A percentile compares a stretch with the other conserved stretches of the same genome.
Conservation (phyloP, 352 stramenopile genomes). For the Globisporangium middletonii region DNA sequence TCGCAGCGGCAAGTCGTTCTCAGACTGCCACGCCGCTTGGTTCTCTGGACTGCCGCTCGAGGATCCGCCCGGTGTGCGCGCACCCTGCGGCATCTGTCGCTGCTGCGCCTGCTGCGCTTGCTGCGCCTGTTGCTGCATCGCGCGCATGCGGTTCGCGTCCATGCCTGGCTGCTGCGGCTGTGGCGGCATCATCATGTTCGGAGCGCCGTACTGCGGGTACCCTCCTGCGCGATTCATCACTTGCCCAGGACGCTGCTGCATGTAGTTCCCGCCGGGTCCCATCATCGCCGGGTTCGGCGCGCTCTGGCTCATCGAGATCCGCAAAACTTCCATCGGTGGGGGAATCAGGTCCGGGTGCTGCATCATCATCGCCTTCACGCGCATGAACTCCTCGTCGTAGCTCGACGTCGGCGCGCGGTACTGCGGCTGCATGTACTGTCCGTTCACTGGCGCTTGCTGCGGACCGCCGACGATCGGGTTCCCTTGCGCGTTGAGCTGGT, state of each 20-base stretch:
- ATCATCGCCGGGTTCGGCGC: constrained; percentile 57
- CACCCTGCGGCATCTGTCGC: constrained; percentile 33
- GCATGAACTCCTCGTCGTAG: constrained; percentile 84
- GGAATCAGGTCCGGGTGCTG: constrained; percentile 83
- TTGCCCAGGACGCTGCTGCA: constrained; percentile 51
- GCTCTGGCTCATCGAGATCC: constrained; percentile 78
- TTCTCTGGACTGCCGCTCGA: constrained; percentile 29
- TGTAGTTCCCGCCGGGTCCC: constrained; percentile 46
- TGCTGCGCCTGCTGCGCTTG: constrained; percentile 7
- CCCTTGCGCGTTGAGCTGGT: constrained; percentile 55
- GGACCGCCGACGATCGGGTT: constrained; percentile 22
- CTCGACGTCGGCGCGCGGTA: constrained; percentile 60
- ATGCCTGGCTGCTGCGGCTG: constrained; percentile 30
- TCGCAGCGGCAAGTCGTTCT: constrained; percentile 80
- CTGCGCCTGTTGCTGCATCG: constrained; percentile 17
- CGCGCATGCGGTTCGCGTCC: constrained; percentile 34
- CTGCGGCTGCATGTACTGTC: constrained; percentile 61
- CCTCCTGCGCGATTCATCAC: constrained; percentile 51
- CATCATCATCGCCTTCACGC: constrained; percentile 88
- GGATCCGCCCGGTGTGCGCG: constrained; percentile 32
- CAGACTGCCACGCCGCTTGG: constrained; percentile 80
- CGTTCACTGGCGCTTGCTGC: constrained; percentile 28
- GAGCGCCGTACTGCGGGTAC: constrained; percentile 52
- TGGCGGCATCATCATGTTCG: constrained; percentile 62
- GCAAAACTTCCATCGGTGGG: constrained; percentile 81